phyloP scores from a whole-genome alignment of 164 flowering plant genomes.

The Paratinospora sagittata region DNA sequence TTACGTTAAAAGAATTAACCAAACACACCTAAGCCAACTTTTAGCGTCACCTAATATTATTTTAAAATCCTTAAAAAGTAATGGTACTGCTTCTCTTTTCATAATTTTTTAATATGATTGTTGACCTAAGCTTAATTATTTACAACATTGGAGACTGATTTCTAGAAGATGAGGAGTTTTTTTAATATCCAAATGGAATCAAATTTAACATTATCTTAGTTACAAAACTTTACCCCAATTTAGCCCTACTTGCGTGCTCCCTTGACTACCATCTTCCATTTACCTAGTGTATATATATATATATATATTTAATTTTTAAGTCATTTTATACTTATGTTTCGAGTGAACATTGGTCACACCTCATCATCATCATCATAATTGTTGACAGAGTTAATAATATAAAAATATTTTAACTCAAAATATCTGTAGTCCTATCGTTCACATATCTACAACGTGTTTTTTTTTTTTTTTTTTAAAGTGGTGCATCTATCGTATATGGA shows the following conservation, averaged over 20 bases:
- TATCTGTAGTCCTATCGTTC: too few species aligned
- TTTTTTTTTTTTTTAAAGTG: too few species aligned
- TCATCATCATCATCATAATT: too few species aligned
- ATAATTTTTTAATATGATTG: background rate
- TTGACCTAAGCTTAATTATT: background rate
- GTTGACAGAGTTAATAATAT: too few species aligned
- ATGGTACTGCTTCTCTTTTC: background rate
- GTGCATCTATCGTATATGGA: too few species aligned
- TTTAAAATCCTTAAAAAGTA: background rate
- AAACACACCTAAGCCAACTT: background rate
- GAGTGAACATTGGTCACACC: too few species aligned
- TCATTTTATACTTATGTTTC: too few species aligned
- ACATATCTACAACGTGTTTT: too few species aligned
- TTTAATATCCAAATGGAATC: background rate
- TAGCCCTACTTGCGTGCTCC: conserved; percentile 1
- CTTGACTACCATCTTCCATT: background rate
- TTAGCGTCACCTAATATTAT: background rate
- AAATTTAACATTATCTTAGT: background rate
- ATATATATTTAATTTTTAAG: background rate
- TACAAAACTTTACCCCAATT: background rate
- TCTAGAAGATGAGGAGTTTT: background rate
- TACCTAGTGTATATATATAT: too few species aligned
- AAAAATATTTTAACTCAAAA: too few species aligned
- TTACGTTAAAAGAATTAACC: background rate
- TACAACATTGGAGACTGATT: background rate